Conservation (phyloP, 23 red algal species). For the Gracilaria vermiculophylla region DNA sequence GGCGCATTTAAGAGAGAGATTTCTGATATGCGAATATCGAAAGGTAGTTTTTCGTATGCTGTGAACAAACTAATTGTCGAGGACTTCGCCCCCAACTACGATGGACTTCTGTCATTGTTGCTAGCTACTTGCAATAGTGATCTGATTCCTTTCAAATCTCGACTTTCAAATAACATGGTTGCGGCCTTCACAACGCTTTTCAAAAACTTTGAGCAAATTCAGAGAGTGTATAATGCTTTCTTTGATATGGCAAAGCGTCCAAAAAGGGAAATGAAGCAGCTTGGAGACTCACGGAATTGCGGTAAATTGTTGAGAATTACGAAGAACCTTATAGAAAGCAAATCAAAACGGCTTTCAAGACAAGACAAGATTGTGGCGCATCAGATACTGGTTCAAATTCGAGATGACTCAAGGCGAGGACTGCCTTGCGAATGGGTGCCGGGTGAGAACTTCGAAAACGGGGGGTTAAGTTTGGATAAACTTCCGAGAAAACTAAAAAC, state of each 20-base stretch:
- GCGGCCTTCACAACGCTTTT: not conserved
- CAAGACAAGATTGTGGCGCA: not conserved
- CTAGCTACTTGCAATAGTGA: not conserved
- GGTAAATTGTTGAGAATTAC: not conserved
- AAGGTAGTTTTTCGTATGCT: not conserved
- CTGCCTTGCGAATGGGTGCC: not conserved
- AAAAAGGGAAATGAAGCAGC: not conserved
- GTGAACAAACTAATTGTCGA: slow-evolving; percentile 5
- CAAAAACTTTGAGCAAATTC: not conserved
- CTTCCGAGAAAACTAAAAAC: not conserved
- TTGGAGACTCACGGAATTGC: not conserved
- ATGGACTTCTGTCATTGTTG: not conserved
- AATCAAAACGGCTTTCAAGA: not conserved
- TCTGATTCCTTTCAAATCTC: not conserved
- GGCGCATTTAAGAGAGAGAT: not conserved
- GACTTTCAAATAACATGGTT: not conserved
- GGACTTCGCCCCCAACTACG: not conserved
- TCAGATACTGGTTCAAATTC: not conserved
- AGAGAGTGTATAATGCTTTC: not conserved
- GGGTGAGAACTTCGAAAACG: not conserved
- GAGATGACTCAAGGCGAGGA: not conserved
- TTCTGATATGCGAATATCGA: not conserved
- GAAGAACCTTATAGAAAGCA: not conserved
- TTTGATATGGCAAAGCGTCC: not conserved
- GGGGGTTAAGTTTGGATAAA: not conserved